Conservation (phyloP, 192 early-diverging fungal genomes). For the Coemansia sp. region DNA sequence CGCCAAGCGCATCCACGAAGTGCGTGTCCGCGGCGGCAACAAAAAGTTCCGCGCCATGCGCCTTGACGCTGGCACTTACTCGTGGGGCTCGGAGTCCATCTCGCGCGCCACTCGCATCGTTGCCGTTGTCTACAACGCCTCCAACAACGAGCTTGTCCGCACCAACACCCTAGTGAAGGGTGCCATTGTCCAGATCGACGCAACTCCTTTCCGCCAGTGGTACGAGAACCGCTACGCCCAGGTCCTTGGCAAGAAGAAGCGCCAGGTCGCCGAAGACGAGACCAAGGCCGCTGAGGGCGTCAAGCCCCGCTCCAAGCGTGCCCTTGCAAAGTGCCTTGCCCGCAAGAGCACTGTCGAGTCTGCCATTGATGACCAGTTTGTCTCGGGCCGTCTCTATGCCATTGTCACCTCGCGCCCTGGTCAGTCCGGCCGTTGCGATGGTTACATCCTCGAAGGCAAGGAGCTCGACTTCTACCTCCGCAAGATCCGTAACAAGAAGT, state of each 20-base stretch:
- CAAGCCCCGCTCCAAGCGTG: constrained; percentile 89
- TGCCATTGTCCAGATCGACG: constrained; percentile 95
- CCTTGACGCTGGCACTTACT: constrained; percentile 94
- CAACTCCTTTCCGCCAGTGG: constrained; percentile 99
- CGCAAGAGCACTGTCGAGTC: constrained; percentile 87
- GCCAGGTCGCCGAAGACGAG: constrained; percentile 39
- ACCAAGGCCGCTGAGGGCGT: constrained; percentile 59
- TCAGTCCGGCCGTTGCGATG: constrained; percentile 96
- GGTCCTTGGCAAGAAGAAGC: constrained; percentile 78
- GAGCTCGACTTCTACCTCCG: constrained; percentile 98
- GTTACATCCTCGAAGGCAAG: constrained; percentile 98
- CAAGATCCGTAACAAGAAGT: constrained; percentile 75
- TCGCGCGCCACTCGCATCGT: constrained; percentile 97
- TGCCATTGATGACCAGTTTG: constrained; percentile 90
- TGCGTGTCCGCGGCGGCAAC: constrained; percentile 99
- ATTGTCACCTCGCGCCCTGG: constrained; percentile 93
- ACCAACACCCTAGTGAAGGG: constrained; percentile 99
- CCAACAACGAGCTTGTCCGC: constrained; percentile 99
- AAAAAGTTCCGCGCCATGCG: constrained; percentile 97
- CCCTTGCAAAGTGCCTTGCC: constrained; percentile 80
- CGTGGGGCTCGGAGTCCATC: constrained; percentile 94
- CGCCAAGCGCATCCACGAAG: constrained; percentile 91
- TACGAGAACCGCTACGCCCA: constrained; percentile 96
- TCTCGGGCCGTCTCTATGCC: constrained; percentile 90
- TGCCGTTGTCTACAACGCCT: constrained; percentile 96